A percentile compares a stretch with the other conserved stretches of the same genome.
These are phyloP conservation scores for Vigna hirtella DNA, from an alignment of 306 rosid species.

Conservation along the genomic window DNA sequence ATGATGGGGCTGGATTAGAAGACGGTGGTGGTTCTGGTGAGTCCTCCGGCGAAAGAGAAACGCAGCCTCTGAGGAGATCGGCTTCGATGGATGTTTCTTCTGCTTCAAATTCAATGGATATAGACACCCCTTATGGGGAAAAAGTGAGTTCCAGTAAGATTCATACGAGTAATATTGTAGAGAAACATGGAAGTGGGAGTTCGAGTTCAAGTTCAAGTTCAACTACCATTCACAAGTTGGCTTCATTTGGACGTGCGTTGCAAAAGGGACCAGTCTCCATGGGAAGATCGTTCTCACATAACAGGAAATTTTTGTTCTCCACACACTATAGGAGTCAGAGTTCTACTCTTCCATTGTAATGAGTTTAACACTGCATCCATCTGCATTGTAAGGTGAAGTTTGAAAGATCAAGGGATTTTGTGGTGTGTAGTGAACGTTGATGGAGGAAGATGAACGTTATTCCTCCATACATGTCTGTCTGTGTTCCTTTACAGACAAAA, in stretches of 20 bases:
- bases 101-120: constrained; percentile 22
- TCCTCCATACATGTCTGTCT: neutral
- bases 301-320: constrained; percentile 43
- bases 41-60: neutral
- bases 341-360: constrained; percentile 53
- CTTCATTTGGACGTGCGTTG: constrained; percentile 51
- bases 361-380: too few relatives aligned
- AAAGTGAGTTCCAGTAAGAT: constrained; percentile 7
- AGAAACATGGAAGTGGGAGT: constrained; percentile 49
- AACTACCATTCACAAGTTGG: constrained; percentile 28
- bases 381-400: too few relatives aligned
- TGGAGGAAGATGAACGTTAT: neutral
- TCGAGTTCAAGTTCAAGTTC: constrained; percentile 46
- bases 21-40: constrained; percentile 37
- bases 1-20: constrained; percentile 30
- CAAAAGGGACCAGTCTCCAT: constrained; percentile 57
- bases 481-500: neutral
- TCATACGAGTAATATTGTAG: neutral
- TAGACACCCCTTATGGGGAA: neutral
- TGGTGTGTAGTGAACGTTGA: too few relatives aligned
- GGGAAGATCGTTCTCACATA: constrained; percentile 54
- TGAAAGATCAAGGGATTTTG: too few relatives aligned
- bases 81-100: constrained; percentile 55
- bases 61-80: constrained; percentile 53
- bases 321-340: constrained; percentile 61